phyloP scores from a whole-genome alignment of 192 early-diverging fungal genomes.

The Backusella sp. region DNA sequence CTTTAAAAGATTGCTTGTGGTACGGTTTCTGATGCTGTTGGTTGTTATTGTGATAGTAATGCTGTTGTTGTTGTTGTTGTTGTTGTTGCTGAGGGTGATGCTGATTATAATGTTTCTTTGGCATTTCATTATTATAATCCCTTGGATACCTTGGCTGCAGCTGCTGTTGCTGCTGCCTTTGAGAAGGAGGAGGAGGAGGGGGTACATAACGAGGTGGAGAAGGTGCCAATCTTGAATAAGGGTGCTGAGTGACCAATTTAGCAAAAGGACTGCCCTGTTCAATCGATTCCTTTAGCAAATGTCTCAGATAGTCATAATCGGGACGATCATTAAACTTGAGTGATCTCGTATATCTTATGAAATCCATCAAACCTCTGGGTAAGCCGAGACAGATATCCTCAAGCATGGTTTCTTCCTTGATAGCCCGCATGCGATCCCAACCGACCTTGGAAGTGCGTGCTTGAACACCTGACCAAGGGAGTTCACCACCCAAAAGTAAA shows the following conservation, averaged over 20 bases:
- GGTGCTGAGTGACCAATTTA: neutral
- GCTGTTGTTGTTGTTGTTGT: neutral
- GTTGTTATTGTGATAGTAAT: neutral
- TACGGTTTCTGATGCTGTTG: neutral
- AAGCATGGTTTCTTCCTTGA: constrained; percentile 69
- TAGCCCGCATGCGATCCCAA: constrained; percentile 82
- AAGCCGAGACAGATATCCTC: constrained; percentile 72
- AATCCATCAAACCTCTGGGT: constrained; percentile 69
- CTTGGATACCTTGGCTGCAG: neutral
- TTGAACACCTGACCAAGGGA: constrained; percentile 87
- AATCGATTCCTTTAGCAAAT: constrained; percentile 22
- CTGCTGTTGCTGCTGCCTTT: neutral
- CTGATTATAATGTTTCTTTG: neutral
- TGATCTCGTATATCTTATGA: constrained; percentile 68
- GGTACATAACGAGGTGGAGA: neutral
- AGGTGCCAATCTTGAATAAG: neutral
- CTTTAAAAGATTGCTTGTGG: neutral
- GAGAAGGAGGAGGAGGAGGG: neutral
- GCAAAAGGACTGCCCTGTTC: neutral
- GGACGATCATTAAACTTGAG: constrained; percentile 78
- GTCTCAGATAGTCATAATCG: constrained; percentile 74
- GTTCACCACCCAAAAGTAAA: constrained; percentile 58
- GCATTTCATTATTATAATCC: neutral
- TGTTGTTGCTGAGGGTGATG: neutral
- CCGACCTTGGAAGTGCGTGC: constrained; percentile 79